Evolutionary conservation across 2,329 filamentous ascomycete species (phyloP).

Genomic region (Endoconidiophora polonica): DNA sequence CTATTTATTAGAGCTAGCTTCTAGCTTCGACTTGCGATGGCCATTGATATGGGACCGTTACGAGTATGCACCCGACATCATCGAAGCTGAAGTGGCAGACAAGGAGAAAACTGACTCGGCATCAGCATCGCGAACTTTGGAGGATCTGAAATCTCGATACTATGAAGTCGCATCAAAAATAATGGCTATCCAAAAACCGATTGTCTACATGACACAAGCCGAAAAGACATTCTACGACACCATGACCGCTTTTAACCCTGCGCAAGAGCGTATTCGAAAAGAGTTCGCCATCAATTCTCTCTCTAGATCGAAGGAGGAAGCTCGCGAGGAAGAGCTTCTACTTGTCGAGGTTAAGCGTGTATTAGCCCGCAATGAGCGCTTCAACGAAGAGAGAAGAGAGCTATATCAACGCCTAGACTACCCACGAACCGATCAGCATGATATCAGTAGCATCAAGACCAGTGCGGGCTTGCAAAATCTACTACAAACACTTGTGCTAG

Average conservation of each 20-base stretch:
- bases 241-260: slow-evolving; percentile 73
- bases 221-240: slow-evolving; percentile 73
- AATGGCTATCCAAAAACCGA: slow-evolving; percentile 63
- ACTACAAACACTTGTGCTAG: slow-evolving; percentile 63
- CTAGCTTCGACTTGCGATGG: slow-evolving; percentile 78
- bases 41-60: slow-evolving; percentile 85
- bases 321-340: slow-evolving; percentile 78
- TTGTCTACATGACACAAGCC: slow-evolving; percentile 70
- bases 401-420: slow-evolving; percentile 77
- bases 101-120: slow-evolving; percentile 29
- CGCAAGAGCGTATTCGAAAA: slow-evolving; percentile 66
- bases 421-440: slow-evolving; percentile 49
- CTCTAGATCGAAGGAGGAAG: slow-evolving; percentile 67
- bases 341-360: slow-evolving; percentile 86
- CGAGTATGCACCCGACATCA: slow-evolving; percentile 43
- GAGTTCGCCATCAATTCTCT: slow-evolving; percentile 68
- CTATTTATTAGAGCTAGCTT: slow-evolving; percentile 61
- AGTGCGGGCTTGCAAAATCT: slow-evolving; percentile 65
- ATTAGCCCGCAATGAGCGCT: slow-evolving; percentile 64
- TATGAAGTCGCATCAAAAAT: slow-evolving; percentile 73
- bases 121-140: slow-evolving; percentile 49
- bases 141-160: slow-evolving; percentile 82
- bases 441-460: slow-evolving; percentile 62
- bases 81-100: slow-evolving; percentile 28
- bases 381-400: slow-evolving; percentile 77